Evolutionary conservation across 2,329 filamentous ascomycete genomes (phyloP).

Genomic region (Pyrenophora seminiperda): DNA sequence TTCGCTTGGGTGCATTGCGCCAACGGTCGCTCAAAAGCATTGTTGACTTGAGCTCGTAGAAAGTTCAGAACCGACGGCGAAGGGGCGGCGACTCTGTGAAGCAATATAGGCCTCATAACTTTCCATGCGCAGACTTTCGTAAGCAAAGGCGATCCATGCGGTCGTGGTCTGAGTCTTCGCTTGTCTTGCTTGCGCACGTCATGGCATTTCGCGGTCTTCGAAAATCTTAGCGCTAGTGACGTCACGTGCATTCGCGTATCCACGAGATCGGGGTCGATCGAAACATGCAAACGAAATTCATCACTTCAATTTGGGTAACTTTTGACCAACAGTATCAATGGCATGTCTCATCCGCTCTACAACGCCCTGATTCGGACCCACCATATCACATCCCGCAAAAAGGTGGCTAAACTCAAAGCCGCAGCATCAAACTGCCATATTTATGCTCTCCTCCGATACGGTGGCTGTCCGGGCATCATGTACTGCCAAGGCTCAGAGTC

Average conservation of each 20-base stretch:
- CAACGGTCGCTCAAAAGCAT: slow-evolving; percentile 36
- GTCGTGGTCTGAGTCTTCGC: slow-evolving; percentile 21
- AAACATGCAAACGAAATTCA: too few species aligned
- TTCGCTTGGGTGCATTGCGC: slow-evolving; percentile 30
- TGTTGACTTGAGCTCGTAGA: slow-evolving; percentile 41
- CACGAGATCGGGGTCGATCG: background rate
- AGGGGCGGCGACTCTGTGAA: slow-evolving; percentile 40
- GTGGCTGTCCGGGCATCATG: slow-evolving; percentile 76
- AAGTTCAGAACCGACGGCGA: slow-evolving; percentile 48
- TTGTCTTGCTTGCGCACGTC: slow-evolving; percentile 20
- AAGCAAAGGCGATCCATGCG: slow-evolving; percentile 38
- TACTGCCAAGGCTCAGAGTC: slow-evolving; percentile 69
- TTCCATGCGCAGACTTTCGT: slow-evolving; percentile 25
- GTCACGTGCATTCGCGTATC: slow-evolving; percentile 34
- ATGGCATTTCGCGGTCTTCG: slow-evolving; percentile 19
- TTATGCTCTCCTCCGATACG: slow-evolving; percentile 69
- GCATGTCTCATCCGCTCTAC: slow-evolving; percentile 41
- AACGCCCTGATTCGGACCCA: slow-evolving; percentile 76
- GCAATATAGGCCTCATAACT: slow-evolving; percentile 46
- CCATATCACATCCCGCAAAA: slow-evolving; percentile 81
- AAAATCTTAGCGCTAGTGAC: slow-evolving; percentile 32
- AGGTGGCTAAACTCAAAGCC: slow-evolving; percentile 67
- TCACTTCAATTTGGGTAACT: background rate
- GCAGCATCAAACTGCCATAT: slow-evolving; percentile 65
- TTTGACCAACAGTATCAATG: slow-evolving; percentile 1